Evolutionary conservation across 1,139 yeast genomes (phyloP), one percentile per base, ranked within the genome.

Genomic region (Kurtzmaniella quercitrusa): DNA sequence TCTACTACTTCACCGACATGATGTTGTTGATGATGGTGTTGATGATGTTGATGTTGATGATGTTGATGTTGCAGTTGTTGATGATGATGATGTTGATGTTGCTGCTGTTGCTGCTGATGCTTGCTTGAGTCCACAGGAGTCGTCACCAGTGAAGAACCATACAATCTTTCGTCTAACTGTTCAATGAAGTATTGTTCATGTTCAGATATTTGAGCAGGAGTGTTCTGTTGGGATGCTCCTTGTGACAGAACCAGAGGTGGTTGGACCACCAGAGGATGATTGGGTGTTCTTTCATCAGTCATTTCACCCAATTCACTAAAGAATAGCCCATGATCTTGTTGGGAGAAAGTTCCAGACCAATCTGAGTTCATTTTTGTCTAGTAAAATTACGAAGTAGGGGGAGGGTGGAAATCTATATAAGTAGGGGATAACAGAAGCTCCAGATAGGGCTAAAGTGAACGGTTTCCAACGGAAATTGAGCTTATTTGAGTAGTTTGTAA

Each of bases 41-140:
- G n/a, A n/a, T n/a, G n/a, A n/a, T n/a, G n/a, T n/a, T n/a, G 60
- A 60, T 18, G 52, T 41, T 19, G 47, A 46, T 2, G 57, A 49
- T 14, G 37, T 6, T 14, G 37, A n/a, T 2, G 73, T 73, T 0
- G 74, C 73, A 43, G 58, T 68, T 4, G 75, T 73, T 14, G 68
- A 50, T 8, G 70, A 66, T 10, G 49, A 37, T 33, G 37, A 14
- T 11, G 15, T 11, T n/a, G n/a, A n/a, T n/a, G n/a, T n/a, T n/a
- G n/a, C n/a, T n/a, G n/a, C n/a, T n/a, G n/a, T n/a, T n/a, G n/a
- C n/a, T n/a, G n/a, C n/a, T 16, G 37, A 34, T 19, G 21, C n/a
- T 19, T 36, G 17, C 38, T 46, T 47, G 39, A 43, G 47, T 16
- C 44, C 42, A 14, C 43, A 41, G 44, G 37, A 41, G 46, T 14